phyloP scores from a whole-genome alignment of 2,329 filamentous ascomycete species.

The Ophiocordyceps robertsii region DNA sequence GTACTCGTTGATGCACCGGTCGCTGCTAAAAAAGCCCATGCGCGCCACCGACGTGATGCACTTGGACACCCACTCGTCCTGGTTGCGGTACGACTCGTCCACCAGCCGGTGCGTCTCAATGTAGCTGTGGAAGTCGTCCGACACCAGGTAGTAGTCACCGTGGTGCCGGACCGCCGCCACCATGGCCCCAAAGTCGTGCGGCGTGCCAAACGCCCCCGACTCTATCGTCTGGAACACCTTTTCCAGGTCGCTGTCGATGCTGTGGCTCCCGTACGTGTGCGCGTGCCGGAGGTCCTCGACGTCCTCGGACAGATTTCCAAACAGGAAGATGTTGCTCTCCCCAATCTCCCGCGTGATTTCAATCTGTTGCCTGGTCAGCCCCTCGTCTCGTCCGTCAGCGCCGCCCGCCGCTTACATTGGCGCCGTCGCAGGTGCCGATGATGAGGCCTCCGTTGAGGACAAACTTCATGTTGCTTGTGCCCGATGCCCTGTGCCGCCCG shows the following conservation, averaged over 20 bases:
- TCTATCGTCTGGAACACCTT: conserved; percentile 79
- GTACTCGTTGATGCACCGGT: conserved; percentile 94
- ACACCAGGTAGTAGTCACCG: conserved; percentile 94
- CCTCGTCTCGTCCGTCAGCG: neutral
- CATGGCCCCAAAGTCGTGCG: conserved; percentile 66
- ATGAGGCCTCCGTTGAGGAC: conserved; percentile 94
- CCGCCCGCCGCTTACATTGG: conserved; percentile 57
- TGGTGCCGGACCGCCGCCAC: conserved; percentile 79
- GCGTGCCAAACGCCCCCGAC: conserved; percentile 66
- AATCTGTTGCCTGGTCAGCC: conserved; percentile 37
- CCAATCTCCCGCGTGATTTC: conserved; percentile 96
- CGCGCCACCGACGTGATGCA: conserved; percentile 75
- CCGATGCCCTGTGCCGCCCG: conserved; percentile 39
- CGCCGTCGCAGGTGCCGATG: conserved; percentile 95
- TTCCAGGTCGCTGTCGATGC: conserved; percentile 61
- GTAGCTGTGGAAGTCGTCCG: conserved; percentile 94
- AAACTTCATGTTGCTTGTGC: conserved; percentile 99
- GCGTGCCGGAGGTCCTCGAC: conserved; percentile 89
- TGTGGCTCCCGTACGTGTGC: conserved; percentile 72
- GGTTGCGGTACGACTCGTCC: conserved; percentile 82
- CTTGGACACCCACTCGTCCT: conserved; percentile 87
- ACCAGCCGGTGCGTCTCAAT: conserved; percentile 81
- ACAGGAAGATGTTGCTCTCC: conserved; percentile 96
- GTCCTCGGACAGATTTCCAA: conserved; percentile 89
- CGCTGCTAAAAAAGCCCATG: conserved; percentile 96